These are phyloP conservation scores for Boehmeria nivea DNA, from an alignment of 306 rosid species.

Conservation along the genomic window DNA sequence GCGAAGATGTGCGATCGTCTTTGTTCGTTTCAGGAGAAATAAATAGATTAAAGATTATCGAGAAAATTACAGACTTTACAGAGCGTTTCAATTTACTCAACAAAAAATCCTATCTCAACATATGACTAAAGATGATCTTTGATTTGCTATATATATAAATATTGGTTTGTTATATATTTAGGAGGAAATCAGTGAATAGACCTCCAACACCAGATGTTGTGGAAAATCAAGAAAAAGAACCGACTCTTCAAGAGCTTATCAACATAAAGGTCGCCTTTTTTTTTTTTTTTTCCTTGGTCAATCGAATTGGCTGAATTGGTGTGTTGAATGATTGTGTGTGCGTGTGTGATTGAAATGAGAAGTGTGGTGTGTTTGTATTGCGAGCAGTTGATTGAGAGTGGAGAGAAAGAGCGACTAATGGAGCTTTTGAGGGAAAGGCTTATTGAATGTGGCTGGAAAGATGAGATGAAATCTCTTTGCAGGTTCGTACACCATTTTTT, in stretches of 20 bases:
- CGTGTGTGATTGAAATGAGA: background rate
- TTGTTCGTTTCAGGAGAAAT: background rate
- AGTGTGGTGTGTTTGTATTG: background rate
- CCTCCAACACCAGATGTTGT: conserved; percentile 77
- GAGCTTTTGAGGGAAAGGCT: conserved; percentile 89
- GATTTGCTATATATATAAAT: too few relatives aligned
- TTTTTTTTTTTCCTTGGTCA: background rate
- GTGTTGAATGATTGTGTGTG: background rate
- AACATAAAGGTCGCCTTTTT: conserved; percentile 54
- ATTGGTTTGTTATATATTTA: conserved; percentile 17
- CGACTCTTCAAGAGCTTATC: conserved; percentile 58
- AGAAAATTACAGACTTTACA: too few relatives aligned
- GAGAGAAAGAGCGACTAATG: conserved; percentile 81
- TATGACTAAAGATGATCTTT: too few relatives aligned
- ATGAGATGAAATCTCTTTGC: conserved; percentile 91
- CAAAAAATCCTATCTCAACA: too few relatives aligned
- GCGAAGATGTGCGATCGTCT: too few relatives aligned
- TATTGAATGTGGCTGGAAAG: conserved; percentile 96
- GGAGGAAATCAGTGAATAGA: conserved; percentile 87
- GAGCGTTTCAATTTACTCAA: too few relatives aligned
- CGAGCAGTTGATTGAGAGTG: conserved; percentile 87
- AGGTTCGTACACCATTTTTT: conserved; percentile 40
- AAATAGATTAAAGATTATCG: too few relatives aligned
- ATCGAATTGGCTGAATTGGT: background rate
- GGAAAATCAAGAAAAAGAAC: conserved; percentile 57